Conservation (phyloP, 2,329 filamentous ascomycete genomes). For the Fusarium sarcochroum region DNA sequence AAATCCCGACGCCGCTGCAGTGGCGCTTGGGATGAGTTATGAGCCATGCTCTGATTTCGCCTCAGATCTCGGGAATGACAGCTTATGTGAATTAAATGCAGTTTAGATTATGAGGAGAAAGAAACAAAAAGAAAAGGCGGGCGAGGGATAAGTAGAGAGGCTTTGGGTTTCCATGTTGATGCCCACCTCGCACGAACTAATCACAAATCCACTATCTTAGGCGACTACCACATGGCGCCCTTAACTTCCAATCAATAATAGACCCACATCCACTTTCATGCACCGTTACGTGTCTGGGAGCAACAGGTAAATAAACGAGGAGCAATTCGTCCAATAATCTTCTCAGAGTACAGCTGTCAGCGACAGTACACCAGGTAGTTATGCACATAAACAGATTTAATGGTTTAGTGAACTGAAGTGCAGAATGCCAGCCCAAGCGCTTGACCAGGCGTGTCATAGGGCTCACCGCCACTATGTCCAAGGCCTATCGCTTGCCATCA, state of each 20-base stretch:
- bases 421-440: no score
- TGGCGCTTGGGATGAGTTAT: background rate
- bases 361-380: no score
- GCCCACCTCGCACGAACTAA: conserved; percentile 9
- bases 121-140: background rate
- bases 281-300: conserved; percentile 25
- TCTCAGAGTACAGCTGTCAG: no score
- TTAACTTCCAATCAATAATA: conserved; percentile 24
- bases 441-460: no score
- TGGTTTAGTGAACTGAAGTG: no score
- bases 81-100: rapidly evolving
- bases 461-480: no score
- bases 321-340: no score
- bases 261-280: conserved; percentile 12
- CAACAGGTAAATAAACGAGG: no score
- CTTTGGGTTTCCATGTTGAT: conserved; percentile 1
- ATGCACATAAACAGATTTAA: no score
- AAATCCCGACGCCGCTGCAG: conserved; percentile 16
- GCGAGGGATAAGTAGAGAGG: background rate
- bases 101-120: background rate
- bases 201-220: conserved; percentile 8
- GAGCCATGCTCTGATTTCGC: conserved; percentile 4
- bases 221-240: conserved; percentile 11
- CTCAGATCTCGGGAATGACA: background rate
- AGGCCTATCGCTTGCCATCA: no score